These are phyloP conservation scores for Glonium stellatum DNA, from an alignment of 495 filamentous ascomycete genomes.

Conservation along the genomic window DNA sequence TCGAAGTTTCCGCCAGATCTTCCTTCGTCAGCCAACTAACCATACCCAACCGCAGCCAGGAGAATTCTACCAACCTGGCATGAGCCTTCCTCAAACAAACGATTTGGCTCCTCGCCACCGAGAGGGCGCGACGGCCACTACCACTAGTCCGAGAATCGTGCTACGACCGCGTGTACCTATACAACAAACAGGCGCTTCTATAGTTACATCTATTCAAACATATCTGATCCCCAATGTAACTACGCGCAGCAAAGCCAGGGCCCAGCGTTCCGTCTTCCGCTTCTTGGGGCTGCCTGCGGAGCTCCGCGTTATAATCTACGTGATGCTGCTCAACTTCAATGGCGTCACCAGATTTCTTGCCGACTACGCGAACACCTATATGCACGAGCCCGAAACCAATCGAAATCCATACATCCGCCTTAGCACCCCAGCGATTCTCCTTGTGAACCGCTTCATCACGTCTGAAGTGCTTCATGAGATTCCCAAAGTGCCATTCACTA, in stretches of 20 bases:
- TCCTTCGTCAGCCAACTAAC: too few species aligned
- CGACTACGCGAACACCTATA: background rate
- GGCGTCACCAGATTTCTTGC: background rate
- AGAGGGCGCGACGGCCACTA: too few species aligned
- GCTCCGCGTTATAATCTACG: conserved; percentile 3
- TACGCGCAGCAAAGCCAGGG: background rate
- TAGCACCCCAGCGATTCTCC: background rate
- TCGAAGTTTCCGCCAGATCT: too few species aligned
- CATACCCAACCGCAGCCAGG: too few species aligned
- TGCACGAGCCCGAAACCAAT: background rate
- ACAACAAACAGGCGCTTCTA: too few species aligned
- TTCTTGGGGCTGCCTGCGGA: background rate
- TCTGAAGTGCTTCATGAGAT: background rate
- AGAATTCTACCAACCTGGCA: too few species aligned
- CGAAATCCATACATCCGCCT: background rate
- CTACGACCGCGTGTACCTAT: too few species aligned
- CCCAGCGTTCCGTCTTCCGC: background rate
- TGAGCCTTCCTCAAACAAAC: too few species aligned
- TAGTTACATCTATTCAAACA: too few species aligned
- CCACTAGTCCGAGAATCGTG: too few species aligned
- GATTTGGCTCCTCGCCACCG: too few species aligned
- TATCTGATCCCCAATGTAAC: too few species aligned
- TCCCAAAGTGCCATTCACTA: background rate
- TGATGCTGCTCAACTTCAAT: background rate
- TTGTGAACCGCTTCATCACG: background rate